A percentile compares a stretch with the other conserved stretches of the same genome.
Conservation (phyloP, 257 asterid genomes). For the Solanum virginianum region DNA sequence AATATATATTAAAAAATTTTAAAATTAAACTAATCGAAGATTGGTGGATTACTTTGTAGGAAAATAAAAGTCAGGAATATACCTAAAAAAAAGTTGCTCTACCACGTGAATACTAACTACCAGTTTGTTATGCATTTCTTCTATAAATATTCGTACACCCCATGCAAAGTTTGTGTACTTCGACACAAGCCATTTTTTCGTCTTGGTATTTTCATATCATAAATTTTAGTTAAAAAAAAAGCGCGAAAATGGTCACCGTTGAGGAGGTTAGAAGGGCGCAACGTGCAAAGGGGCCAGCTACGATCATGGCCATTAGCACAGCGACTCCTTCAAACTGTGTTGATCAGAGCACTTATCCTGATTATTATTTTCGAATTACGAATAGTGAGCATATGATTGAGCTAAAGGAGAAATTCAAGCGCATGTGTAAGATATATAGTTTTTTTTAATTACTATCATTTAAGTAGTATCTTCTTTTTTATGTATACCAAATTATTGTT, state of each 20-base stretch:
- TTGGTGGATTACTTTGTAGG: not conserved
- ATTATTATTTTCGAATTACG: slow-evolving; percentile 57
- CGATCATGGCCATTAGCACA: slow-evolving; percentile 59
- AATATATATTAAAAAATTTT: no score
- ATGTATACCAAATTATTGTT: not conserved
- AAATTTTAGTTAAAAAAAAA: not conserved
- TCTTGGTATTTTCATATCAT: not conserved
- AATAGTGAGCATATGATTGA: slow-evolving; percentile 54
- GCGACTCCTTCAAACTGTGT: slow-evolving; percentile 58
- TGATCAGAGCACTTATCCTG: slow-evolving; percentile 53
- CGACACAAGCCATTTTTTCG: not conserved
- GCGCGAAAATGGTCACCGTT: slow-evolving; percentile 35
- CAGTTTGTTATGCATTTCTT: not conserved
- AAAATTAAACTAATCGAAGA: not conserved
- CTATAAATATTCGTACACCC: not conserved
- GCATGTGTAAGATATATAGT: slow-evolving; percentile 54
- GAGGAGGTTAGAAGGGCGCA: slow-evolving; percentile 56
- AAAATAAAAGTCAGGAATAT: not conserved
- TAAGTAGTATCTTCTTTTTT: not conserved
- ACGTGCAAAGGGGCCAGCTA: slow-evolving; percentile 75
- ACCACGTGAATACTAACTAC: slow-evolving; percentile 3
- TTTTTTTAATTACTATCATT: not conserved
- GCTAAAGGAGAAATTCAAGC: slow-evolving; percentile 55
- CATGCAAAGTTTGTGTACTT: not conserved
- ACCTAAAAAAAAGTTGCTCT: not conserved